phyloP scores from a whole-genome alignment of 805 yeast species.

The Metschnikowia borealis region DNA sequence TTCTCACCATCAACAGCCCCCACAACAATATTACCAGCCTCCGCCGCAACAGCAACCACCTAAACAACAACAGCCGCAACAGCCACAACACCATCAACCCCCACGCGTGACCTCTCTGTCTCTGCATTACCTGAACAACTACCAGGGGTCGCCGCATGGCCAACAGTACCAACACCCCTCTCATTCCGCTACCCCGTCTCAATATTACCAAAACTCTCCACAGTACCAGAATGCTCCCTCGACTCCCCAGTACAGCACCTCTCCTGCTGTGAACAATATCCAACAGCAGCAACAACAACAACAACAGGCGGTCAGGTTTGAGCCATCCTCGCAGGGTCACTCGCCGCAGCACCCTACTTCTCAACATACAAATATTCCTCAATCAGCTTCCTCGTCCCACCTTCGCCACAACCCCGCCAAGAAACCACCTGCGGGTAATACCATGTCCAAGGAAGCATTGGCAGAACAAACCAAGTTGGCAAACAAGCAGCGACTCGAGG shows the following conservation, averaged over 20 bases:
- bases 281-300: slow-evolving; percentile 6
- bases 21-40: slow-evolving; percentile 1
- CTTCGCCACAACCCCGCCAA: slow-evolving; percentile 9
- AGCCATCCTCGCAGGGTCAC: slow-evolving; percentile 1
- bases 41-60: background rate
- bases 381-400: background rate
- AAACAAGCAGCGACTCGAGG: slow-evolving; percentile 42
- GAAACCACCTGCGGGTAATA: slow-evolving; percentile 15
- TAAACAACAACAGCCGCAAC: slow-evolving; percentile 1
- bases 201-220: background rate
- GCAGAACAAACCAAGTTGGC: slow-evolving; percentile 18
- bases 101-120: slow-evolving; percentile 1
- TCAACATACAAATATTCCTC: slow-evolving; percentile 2
- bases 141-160: background rate
- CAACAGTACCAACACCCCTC: slow-evolving; percentile 5
- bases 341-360: slow-evolving; percentile 1
- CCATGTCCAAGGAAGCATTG: slow-evolving; percentile 20
- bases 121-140: slow-evolving; percentile 3
- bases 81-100: background rate
- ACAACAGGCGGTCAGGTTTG: slow-evolving; percentile 3
- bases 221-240: slow-evolving; percentile 3
- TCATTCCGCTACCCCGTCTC: background rate
- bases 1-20: slow-evolving; percentile 2
- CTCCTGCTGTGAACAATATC: slow-evolving; percentile 1
- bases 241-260: slow-evolving; percentile 5